Evolutionary conservation across 495 filamentous ascomycete species (phyloP), one percentile per base, ranked within the genome.

Genomic region (Parathielavia appendiculata): DNA sequence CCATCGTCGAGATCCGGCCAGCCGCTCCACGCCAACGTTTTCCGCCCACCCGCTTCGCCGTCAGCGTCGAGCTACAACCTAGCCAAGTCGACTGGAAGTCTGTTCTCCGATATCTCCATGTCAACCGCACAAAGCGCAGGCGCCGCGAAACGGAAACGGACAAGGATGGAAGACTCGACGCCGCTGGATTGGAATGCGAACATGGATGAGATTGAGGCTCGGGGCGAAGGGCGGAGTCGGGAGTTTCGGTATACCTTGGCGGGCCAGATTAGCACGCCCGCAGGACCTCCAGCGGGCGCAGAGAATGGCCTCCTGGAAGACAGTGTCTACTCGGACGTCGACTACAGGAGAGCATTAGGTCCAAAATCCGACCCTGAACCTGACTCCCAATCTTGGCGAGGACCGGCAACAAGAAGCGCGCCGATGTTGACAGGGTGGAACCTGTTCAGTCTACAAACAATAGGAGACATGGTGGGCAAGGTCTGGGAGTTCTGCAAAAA

Each of bases 401-500:
- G 57, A 47, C 36, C 58, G 13, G 19, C 44, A 11, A 8, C 36
- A 22, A 4, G 22, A 16, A 22, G 19, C n/a, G 10, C 50, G 12
- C 12, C 57, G 13, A 46, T 30, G 30, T 48, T 60, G 50, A 51
- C 57, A 38, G 72, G 73, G 50, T 83, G 80, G 80, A 76, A 72
- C 16, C 71, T 71, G 30, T 64, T 76, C 34, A 74, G 75, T 38
- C 57, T 78, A 16, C 64, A 68, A 30, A 75, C 76, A 9, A 69
- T 79, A 50, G 78, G 79, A 12, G 73, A 76, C 35, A 81, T 88
- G 26, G 84, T 90, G 9, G 88, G 88, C 8, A 92, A 86, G 68
- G 83, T 93, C 10, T 89, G 88, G 76, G 81, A 91, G 65, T 90
- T 95, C 59, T 93, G 90, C 77, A 87, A 78, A 65, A 76, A 77